These are phyloP conservation scores for Candida dendrica DNA, from an alignment of 805 yeast species.

Conservation along the genomic window DNA sequence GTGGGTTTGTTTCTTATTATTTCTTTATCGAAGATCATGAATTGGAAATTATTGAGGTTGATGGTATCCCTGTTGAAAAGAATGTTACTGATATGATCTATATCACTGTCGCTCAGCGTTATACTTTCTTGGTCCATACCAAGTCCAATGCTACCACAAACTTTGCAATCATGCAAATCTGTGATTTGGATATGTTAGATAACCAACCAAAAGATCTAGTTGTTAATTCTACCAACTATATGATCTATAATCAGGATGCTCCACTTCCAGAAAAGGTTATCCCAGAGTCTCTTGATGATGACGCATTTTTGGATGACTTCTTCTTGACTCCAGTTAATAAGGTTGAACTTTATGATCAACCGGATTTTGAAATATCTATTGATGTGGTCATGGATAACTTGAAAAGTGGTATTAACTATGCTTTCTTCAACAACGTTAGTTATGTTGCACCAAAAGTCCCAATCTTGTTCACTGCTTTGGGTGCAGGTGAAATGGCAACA, in stretches of 20 bases:
- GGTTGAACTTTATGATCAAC: slow-evolving; percentile 50
- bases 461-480: slow-evolving; percentile 66
- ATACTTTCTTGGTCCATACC: slow-evolving; percentile 71
- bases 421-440: slow-evolving; percentile 88
- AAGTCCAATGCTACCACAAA: slow-evolving; percentile 54
- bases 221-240: slow-evolving; percentile 68
- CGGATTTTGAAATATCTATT: slow-evolving; percentile 61
- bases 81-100: slow-evolving; percentile 64
- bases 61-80: slow-evolving; percentile 81
- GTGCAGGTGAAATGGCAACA: slow-evolving; percentile 56
- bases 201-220: slow-evolving; percentile 52
- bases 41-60: slow-evolving; percentile 83
- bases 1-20: slow-evolving; percentile 89
- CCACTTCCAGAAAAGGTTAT: slow-evolving; percentile 31
- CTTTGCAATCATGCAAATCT: slow-evolving; percentile 74
- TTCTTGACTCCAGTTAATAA: slow-evolving; percentile 57
- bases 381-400: slow-evolving; percentile 81
- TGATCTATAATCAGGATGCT: slow-evolving; percentile 47
- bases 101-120: slow-evolving; percentile 89
- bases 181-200: slow-evolving; percentile 84
- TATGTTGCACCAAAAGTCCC: slow-evolving; percentile 83
- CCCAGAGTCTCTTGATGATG: slow-evolving; percentile 38
- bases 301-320: slow-evolving; percentile 68
- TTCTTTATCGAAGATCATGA: slow-evolving; percentile 84
- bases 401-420: slow-evolving; percentile 83